Base-by-base conservation (phyloP, 345 rosid species). In the Dipteronia sinensis region DNA sequence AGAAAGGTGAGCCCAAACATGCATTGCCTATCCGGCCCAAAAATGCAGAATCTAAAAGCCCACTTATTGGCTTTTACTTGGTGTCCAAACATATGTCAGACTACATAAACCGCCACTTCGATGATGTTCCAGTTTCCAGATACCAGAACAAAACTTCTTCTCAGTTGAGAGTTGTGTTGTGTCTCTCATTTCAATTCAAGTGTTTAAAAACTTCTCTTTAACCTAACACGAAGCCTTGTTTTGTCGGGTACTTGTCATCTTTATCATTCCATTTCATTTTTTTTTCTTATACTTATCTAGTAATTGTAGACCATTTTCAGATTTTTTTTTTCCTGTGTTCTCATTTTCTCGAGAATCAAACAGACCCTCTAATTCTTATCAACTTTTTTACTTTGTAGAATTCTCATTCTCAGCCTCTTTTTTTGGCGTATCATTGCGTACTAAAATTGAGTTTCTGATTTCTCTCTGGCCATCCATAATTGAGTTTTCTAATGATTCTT, bases 401-500 rank as follows among this genome's bases (percentile, higher is more conserved):
- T 17, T 67, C 40, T 17, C 10, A 0, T 44, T 22, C 25, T 67
- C 29, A 16, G n/a, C 23, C 44, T 9, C 53, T 27, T 47, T 74
- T 27, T 2, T 64, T 17, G 46, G 75, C 31, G 22, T 56, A 19
- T n/a, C 38, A 3, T 38, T 11, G 3, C 65, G 29, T 29, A 31
- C 5, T 3, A 10, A 8, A 29, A 27, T 27, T 74, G 46, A 46
- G 62, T 3, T 42, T 25, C 20, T 42, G 73, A 42, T 10, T 8
- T 42, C 10, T 42, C 10, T 8, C 46, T 42, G 10, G 10, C 10
- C 10, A 42, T 42, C 46, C 46, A 42, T 42, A 42, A 7, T 42
- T 42, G 46, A 68, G 74, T 62, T 46, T 69, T 67, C 22, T 69
- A 25, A 47, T 15, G 69, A 23, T 59, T 69, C 29, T 27, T 66